Base-by-base conservation (phyloP, 306 rosid genomes). In the Malus orientalis region DNA sequence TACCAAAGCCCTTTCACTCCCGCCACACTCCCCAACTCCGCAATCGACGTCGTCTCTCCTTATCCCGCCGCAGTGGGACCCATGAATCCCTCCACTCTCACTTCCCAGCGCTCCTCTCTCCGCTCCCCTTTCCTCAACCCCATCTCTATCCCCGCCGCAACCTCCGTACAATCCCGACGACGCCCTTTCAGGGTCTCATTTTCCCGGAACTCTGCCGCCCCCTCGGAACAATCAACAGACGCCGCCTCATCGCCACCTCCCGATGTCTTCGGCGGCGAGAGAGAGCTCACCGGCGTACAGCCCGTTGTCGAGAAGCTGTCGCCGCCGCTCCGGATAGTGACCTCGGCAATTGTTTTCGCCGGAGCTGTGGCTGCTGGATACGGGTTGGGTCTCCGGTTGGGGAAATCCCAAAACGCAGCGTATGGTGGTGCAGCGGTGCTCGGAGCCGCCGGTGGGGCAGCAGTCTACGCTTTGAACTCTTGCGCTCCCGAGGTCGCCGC, bases 401-500 rank as follows among this genome's bases (percentile, higher is more conserved):
- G 93, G 1, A 87, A 87, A 67, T 81, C 84, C 14, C 86, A 84
- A 32, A 82, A 78, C 63, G 87, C 96, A 0, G 97, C 98, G 4
- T 45, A 88, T 4, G 98, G 98, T 0, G 99, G 97, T 3, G 98
- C 99, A 0, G 93, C 87, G 1, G 99, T 84, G n/a, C 84, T 92
- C 2, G 98, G 95, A 5, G 93, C 86, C 0, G 96, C 93, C 0
- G 86, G 97, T 4, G 98, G 93, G 1, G 96, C 96, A 1, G 93
- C 90, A 0, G 89, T 85, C 0, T 96, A 91, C 55, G 89, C 97
- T 18, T 61, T 96, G 72, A 96, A 87, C 78, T 84, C 98, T 1
- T 66, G 85, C 70, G 97, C 82, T 44, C 98, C 99, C 11, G 96
- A 89, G 33, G 98, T 92, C 54, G 99, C 99, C 0, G 97, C 97